Evolutionary conservation across 176 grass and related monocot genomes (phyloP), one percentile per base, ranked within the genome.

Genomic region (Cenchrus americanus): DNA sequence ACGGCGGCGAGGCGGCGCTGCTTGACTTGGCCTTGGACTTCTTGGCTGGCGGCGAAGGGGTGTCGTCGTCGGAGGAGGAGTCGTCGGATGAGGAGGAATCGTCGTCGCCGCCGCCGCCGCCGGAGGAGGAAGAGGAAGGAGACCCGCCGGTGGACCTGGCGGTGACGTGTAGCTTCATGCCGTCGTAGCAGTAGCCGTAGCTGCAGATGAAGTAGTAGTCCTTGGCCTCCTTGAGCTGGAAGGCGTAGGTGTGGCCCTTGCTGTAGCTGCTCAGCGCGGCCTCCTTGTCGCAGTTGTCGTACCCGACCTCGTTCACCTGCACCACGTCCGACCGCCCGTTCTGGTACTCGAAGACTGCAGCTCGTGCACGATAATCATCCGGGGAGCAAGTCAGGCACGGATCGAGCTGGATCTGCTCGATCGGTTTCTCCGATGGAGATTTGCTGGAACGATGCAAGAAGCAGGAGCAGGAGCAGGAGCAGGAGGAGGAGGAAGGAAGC

Each of bases 141-240:
- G 68, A 82, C 14, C 5, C 26, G 14, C 78, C 78, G 6, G 65
- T 46, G 1, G 79, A 18, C 83, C 96, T 88, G 26, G 88, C 96
- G 21, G 66, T 89, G 80, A 99, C 46, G 77, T 87, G 59, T 32
- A 99, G 80, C 86, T 96, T 99, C 96, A 99, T 99, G 41, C 96
- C 96, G 14, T 42, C 9, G 81, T 94, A 99, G 89, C 96, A 99
- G 91, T 99, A 99, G 2, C 96, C 96, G 42, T 87, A 96, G 82
- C 96, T 99, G 86, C 96, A 96, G 87, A 99, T 94, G 89, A 99
- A 99, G 87, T 94, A 99, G 88, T 96, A 99, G 42, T 79, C 82
- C 77, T 90, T 94, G 77, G 96, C 94, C 76, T 99, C 85, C 83
- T 94, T 99, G 70, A 99, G 93, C 87, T 96, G 71, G 84, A 99